phyloP scores from a whole-genome alignment of 2,329 filamentous ascomycete species.

The Drechslerella coelobrocha region DNA sequence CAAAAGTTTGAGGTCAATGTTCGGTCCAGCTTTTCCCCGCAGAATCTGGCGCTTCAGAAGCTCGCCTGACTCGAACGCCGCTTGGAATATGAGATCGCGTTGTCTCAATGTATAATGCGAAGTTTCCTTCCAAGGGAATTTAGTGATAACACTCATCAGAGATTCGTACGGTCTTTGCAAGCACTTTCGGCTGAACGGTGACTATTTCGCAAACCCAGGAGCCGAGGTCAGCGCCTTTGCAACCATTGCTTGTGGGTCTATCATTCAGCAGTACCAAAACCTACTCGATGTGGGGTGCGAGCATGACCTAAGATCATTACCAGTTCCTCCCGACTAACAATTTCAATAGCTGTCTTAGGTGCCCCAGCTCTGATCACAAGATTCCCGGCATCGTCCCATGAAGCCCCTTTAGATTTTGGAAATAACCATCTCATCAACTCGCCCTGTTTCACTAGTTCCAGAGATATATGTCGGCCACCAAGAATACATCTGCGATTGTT shows the following conservation, averaged over 20 bases:
- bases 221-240: neutral
- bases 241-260: too few species aligned
- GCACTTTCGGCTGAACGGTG: slow-evolving; percentile 67
- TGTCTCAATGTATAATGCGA: slow-evolving; percentile 67
- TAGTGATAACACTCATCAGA: slow-evolving; percentile 69
- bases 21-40: slow-evolving; percentile 58
- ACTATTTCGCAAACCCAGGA: slow-evolving; percentile 59
- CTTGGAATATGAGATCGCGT: slow-evolving; percentile 64
- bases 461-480: slow-evolving; percentile 66
- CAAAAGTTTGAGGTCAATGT: slow-evolving; percentile 65
- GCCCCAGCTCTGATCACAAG: slow-evolving; percentile 57
- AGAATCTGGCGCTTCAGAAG: slow-evolving; percentile 61
- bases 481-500: slow-evolving; percentile 60
- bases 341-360: slow-evolving; percentile 59
- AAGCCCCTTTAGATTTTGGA: slow-evolving; percentile 65
- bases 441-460: slow-evolving; percentile 66
- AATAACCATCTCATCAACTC: slow-evolving; percentile 70
- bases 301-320: slow-evolving; percentile 70
- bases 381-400: slow-evolving; percentile 62
- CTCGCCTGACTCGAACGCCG: slow-evolving; percentile 63
- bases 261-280: slow-evolving; percentile 55
- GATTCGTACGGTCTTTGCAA: slow-evolving; percentile 71
- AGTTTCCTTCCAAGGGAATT: slow-evolving; percentile 70
- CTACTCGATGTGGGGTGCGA: slow-evolving; percentile 68
- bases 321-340: slow-evolving; percentile 69